Percentiles rank a stretch among this genome's conserved stretches.
These are phyloP conservation scores for Crucibulum laeve DNA, from an alignment of 768 basidiomycete species.

Conservation along the genomic window DNA sequence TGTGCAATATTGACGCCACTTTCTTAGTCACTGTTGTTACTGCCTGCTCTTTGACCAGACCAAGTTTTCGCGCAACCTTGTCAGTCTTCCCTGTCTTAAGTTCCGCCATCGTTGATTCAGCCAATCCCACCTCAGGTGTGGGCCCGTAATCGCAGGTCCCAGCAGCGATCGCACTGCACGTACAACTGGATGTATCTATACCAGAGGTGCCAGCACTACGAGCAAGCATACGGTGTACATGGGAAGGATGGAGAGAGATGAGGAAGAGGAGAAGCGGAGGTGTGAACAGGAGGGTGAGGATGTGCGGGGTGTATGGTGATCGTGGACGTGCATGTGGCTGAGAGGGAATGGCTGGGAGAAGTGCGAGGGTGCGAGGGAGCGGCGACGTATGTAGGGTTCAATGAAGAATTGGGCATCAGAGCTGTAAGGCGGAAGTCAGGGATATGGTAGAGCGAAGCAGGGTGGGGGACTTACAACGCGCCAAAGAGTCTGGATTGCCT, in stretches of 20 bases:
- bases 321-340: constrained; percentile 11
- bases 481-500: constrained; percentile 90
- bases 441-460: not conserved
- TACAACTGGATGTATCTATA: constrained; percentile 47
- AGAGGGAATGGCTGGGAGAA: constrained; percentile 18
- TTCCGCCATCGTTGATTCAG: constrained; percentile 1
- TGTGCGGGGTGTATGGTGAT: constrained; percentile 48
- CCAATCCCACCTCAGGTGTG: constrained; percentile 6
- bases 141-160: not conserved
- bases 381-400: constrained; percentile 45
- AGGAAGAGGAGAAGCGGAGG: constrained; percentile 47
- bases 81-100: too few species aligned
- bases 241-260: constrained; percentile 45
- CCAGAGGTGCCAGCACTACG: constrained; percentile 46
- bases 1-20: too few species aligned
- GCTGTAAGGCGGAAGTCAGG: constrained; percentile 27
- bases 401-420: constrained; percentile 56
- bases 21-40: too few species aligned
- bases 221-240: constrained; percentile 41
- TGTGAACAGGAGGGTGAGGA: constrained; percentile 46
- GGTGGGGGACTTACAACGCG: constrained; percentile 46
- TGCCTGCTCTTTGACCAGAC: too few species aligned
- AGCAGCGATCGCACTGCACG: constrained; percentile 25
- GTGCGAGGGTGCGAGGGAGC: constrained; percentile 45
- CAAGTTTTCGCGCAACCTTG: too few species aligned